Percentiles rank a stretch among this genome's conserved stretches.
Conservation (phyloP, 140 eudicot species). For the Eryngium alpinum region DNA sequence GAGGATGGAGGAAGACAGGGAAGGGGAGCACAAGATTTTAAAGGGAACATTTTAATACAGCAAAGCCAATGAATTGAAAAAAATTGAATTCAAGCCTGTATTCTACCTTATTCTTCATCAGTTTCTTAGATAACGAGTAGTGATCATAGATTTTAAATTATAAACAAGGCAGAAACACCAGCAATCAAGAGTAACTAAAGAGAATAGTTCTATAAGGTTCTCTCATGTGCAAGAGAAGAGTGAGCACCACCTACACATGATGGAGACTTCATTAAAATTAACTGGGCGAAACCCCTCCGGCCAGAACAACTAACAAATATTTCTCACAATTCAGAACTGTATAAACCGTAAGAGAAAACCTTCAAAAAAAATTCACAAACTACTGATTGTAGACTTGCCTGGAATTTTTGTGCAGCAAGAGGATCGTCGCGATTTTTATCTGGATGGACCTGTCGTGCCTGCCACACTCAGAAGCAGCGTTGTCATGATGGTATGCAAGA, state of each 20-base stretch:
- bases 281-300: not conserved
- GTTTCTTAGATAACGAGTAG: too few species aligned
- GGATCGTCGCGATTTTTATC: slow-evolving; percentile 95
- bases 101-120: not conserved
- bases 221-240: too few species aligned
- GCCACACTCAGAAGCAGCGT: slow-evolving; percentile 18
- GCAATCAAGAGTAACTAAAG: too few species aligned
- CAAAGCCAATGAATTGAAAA: not conserved
- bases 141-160: too few species aligned
- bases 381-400: slow-evolving; percentile 36
- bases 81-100: not conserved
- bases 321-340: too few species aligned
- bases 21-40: not conserved
- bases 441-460: slow-evolving; percentile 98
- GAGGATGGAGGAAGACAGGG: not conserved
- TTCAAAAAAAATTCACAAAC: not conserved
- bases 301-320: not conserved
- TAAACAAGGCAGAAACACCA: too few species aligned
- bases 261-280: not conserved
- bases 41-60: not conserved
- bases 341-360: not conserved
- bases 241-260: too few species aligned
- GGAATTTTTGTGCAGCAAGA: slow-evolving; percentile 87
- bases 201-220: too few species aligned
- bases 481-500: not conserved